phyloP scores from a whole-genome alignment of 116 monocot species.

The Phalaenopsis hybrid region DNA sequence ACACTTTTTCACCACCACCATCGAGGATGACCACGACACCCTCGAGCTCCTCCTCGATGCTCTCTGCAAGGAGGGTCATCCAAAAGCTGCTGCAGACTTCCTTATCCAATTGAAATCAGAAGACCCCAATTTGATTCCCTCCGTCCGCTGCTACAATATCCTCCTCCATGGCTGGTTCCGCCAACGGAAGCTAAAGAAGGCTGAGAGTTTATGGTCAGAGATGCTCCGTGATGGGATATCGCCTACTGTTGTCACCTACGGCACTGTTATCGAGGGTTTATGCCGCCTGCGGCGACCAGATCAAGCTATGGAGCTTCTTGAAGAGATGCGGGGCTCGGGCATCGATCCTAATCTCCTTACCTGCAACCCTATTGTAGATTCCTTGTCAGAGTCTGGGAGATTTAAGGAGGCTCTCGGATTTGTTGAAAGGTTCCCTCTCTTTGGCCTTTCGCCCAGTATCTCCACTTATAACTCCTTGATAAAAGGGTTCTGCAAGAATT shows the following conservation, averaged over 20 bases:
- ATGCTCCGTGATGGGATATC: conserved; percentile 32
- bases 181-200: conserved; percentile 31
- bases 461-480: conserved; percentile 78
- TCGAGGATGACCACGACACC: conserved; percentile 3
- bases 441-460: conserved; percentile 51
- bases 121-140: conserved; percentile 18
- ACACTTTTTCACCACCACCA: background rate
- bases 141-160: conserved; percentile 47
- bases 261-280: conserved; percentile 64
- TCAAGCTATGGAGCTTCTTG: conserved; percentile 38
- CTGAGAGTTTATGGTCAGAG: conserved; percentile 45
- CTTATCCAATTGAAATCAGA: conserved; percentile 8
- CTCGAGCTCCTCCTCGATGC: conserved; percentile 58
- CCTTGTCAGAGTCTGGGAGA: conserved; percentile 48
- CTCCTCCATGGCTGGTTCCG: conserved; percentile 85
- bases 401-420: conserved; percentile 65
- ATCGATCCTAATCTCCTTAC: conserved; percentile 46
- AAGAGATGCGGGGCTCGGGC: conserved; percentile 41
- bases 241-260: conserved; percentile 65
- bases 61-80: conserved; percentile 70
- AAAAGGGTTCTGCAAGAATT: conserved; percentile 77
- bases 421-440: conserved; percentile 68
- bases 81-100: conserved; percentile 36
- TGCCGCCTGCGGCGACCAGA: conserved; percentile 56
- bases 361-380: conserved; percentile 65